Percentiles rank a stretch among this genome's conserved stretches.
Conservation (phyloP, 2,329 filamentous ascomycete genomes). For the Graphilbum sp. region DNA sequence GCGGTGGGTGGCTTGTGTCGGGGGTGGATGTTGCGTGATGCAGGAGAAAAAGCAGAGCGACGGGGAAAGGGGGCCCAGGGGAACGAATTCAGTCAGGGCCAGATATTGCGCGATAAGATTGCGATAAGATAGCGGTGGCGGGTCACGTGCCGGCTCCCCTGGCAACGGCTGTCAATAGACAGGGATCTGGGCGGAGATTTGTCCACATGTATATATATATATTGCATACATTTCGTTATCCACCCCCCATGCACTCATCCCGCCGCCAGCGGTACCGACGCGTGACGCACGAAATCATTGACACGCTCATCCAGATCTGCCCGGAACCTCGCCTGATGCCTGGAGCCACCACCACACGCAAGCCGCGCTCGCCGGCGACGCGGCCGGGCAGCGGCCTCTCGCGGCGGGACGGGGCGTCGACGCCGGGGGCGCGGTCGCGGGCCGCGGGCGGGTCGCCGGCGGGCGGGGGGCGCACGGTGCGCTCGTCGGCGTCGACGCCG, state of each 20-base stretch:
- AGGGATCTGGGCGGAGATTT: not conserved
- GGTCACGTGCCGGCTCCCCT: no score
- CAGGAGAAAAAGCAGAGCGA: no score
- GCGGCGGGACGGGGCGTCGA: not conserved
- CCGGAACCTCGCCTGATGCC: constrained; percentile 28
- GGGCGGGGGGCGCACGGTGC: constrained; percentile 18
- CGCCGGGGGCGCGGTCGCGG: not conserved
- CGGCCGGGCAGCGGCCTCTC: not conserved
- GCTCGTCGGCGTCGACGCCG: constrained; percentile 61
- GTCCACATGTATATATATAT: no score
- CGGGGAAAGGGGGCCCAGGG: no score
- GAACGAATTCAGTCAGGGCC: no score
- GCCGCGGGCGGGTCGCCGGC: not conserved
- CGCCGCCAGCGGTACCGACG: constrained; percentile 12
- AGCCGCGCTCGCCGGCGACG: constrained; percentile 13
- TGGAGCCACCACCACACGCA: constrained; percentile 15
- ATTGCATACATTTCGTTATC: no score
- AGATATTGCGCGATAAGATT: no score
- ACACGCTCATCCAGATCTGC: constrained; percentile 22
- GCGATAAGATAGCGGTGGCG: no score
- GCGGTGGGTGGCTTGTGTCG: not conserved
- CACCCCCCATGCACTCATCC: constrained; percentile 14
- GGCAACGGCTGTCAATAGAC: constrained; percentile 1
- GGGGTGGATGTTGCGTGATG: no score
- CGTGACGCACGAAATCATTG: constrained; percentile 13